Base-by-base conservation (phyloP, 805 yeast species). In the Trichomonascus vanleenenianus region DNA sequence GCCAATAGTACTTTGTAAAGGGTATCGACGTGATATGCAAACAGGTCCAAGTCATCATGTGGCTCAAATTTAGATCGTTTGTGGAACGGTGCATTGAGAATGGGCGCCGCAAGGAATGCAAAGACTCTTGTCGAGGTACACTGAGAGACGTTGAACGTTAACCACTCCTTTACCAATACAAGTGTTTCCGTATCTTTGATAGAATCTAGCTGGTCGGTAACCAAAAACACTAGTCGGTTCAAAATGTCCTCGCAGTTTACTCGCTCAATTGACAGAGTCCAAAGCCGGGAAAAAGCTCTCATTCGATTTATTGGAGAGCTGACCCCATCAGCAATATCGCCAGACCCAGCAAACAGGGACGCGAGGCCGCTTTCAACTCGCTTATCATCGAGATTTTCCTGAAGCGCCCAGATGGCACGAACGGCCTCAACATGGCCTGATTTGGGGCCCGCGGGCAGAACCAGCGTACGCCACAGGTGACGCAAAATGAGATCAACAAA, bases 311-410 rank as follows among this genome's bases (percentile, higher is more conserved):
- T 30, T 14, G 38, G 38, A 18, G 31, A 16, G 27, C 27, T 5
- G 12, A 27, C 8, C 22, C 14, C 19, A 15, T 32, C 63, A 4
- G 63, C 58, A 16, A 71, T 63, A 31, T 63, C 50, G 5, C 46
- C 42, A 3, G 53, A 56, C 1, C 68, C 60, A 3, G 70, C 58
- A 27, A 85, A 71, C 40, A 78, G 69, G 1, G 75, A 67, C 0
- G 85, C 67, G 2, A 89, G 51, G 0, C 86, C 83, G 1, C 95
- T 91, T 55, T 88, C 95, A 20, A 88, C 72, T 40, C 74, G 64
- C 2, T 72, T 56, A 11, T 77, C 76, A 20, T 75, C 70, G 15
- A 72, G 65, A n/a, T 73, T 61, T 34, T 78, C 81, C 42, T 66
- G 65, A 1, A 91, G 63, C 4, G 72, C 68, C 70, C 85, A 81